These are phyloP conservation scores for Cryoendolithus antarcticus DNA, from an alignment of 2,329 filamentous ascomycete genomes.

Conservation along the genomic window DNA sequence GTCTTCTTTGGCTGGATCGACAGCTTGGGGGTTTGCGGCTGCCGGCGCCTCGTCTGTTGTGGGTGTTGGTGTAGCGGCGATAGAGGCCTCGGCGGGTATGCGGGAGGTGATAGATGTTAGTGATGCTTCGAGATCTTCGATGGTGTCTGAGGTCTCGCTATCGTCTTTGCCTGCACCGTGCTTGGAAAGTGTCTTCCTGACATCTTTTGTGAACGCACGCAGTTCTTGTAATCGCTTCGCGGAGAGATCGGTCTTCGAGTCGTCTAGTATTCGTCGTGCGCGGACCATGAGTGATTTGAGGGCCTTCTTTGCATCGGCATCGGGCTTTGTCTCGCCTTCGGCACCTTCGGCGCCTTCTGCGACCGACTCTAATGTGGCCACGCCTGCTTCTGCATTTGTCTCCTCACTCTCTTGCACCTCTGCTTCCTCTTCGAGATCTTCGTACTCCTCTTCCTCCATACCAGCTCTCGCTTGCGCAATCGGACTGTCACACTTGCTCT, in stretches of 20 bases:
- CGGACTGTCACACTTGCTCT: constrained; percentile 17
- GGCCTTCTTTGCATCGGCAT: constrained; percentile 25
- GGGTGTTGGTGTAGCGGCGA: constrained; percentile 2
- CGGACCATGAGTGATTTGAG: constrained; percentile 44
- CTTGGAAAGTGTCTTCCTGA: constrained; percentile 51
- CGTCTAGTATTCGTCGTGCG: constrained; percentile 49
- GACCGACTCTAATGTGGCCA: constrained; percentile 6
- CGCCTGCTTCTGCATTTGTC: constrained; percentile 5
- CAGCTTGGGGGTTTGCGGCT: constrained; percentile 15
- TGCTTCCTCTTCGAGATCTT: constrained; percentile 3
- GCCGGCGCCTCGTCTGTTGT: constrained; percentile 12
- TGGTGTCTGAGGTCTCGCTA: constrained; percentile 8
- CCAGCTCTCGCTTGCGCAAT: constrained; percentile 5
- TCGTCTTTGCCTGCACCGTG: constrained; percentile 22
- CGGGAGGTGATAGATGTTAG: constrained; percentile 28
- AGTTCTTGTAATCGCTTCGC: constrained; percentile 66
- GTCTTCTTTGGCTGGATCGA: constrained; percentile 30
- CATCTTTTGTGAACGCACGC: constrained; percentile 54
- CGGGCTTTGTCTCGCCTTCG: not conserved
- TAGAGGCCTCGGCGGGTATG: constrained; percentile 29
- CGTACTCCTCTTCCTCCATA: constrained; percentile 14
- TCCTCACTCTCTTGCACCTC: constrained; percentile 10
- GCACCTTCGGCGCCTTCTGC: not conserved
- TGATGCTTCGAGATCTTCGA: constrained; percentile 23
- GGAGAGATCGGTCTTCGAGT: constrained; percentile 37